Evolutionary conservation across 164 flowering plant genomes (phyloP).

Genomic region (Magnolia officinalis): DNA sequence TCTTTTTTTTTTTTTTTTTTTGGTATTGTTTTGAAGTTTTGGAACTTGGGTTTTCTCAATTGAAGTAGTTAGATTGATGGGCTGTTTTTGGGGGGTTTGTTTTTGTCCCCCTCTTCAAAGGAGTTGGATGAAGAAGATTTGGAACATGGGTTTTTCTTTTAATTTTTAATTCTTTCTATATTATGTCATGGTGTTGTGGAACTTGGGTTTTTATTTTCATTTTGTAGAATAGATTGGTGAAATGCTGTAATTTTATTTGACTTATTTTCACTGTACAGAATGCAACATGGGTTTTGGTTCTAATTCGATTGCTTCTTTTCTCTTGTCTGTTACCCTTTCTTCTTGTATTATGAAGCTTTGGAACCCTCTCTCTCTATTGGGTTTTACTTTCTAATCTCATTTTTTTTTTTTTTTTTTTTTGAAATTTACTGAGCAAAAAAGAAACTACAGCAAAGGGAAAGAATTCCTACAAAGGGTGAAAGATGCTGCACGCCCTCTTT

Average conservation of each 20-base stretch:
- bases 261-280: neutral
- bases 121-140: neutral
- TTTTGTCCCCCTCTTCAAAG: neutral
- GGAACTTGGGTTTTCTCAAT: neutral
- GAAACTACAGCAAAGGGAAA: neutral
- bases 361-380: neutral
- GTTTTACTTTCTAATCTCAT: neutral
- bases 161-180: neutral
- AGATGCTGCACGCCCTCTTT: too few species aligned
- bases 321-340: neutral
- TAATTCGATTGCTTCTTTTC: neutral
- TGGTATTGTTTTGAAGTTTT: slow-evolving; percentile 1
- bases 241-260: neutral
- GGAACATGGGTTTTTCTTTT: neutral
- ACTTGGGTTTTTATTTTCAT: neutral
- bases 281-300: neutral
- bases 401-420: neutral
- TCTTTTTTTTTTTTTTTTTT: neutral
- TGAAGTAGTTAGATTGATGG: neutral
- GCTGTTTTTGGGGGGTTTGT: neutral
- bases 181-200: neutral
- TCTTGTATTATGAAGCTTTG: neutral
- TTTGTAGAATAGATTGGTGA: neutral
- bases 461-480: too few species aligned
- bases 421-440: neutral